Conservation (phyloP, 768 basidiomycete genomes). For the Lactarius deliciosus region DNA sequence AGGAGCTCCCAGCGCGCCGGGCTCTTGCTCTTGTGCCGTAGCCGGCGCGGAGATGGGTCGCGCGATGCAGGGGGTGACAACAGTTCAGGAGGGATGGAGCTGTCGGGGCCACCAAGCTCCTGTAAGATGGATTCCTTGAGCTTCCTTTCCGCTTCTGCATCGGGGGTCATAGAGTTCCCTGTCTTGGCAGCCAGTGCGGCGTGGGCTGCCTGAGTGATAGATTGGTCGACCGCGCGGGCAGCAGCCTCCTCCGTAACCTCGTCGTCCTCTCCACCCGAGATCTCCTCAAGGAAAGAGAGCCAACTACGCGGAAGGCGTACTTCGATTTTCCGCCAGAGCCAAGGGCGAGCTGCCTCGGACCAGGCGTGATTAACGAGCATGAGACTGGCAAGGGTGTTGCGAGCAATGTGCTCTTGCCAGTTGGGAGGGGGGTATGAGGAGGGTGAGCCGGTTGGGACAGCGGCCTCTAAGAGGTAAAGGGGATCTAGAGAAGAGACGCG, state of each 20-base stretch:
- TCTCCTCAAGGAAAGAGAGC: constrained; percentile 78
- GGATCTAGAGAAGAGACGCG: constrained; percentile 66
- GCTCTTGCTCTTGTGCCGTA: constrained; percentile 74
- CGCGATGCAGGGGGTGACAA: constrained; percentile 79
- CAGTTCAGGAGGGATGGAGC: constrained; percentile 69
- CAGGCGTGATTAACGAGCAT: constrained; percentile 77
- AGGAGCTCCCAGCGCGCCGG: constrained; percentile 84
- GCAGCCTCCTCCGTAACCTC: constrained; percentile 49
- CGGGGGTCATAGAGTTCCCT: constrained; percentile 10
- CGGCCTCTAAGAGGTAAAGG: constrained; percentile 44
- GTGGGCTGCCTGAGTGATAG: constrained; percentile 64
- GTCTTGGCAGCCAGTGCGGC: constrained; percentile 53
- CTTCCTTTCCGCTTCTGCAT: constrained; percentile 44
- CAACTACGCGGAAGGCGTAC: constrained; percentile 82
- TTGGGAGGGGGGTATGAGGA: constrained; percentile 70
- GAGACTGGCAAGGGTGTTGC: constrained; percentile 65
- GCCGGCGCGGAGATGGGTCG: constrained; percentile 76
- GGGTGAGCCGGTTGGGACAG: constrained; percentile 60
- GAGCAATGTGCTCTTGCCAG: constrained; percentile 66
- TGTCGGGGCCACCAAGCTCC: constrained; percentile 59
- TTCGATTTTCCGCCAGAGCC: constrained; percentile 83
- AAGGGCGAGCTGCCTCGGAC: constrained; percentile 83
- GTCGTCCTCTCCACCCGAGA: constrained; percentile 70
- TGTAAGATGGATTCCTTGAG: constrained; percentile 40
- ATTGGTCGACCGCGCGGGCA: constrained; percentile 60